phyloP scores from a whole-genome alignment of 1,284 basidiomycete species.

The Cystobasidiaceae sp. region DNA sequence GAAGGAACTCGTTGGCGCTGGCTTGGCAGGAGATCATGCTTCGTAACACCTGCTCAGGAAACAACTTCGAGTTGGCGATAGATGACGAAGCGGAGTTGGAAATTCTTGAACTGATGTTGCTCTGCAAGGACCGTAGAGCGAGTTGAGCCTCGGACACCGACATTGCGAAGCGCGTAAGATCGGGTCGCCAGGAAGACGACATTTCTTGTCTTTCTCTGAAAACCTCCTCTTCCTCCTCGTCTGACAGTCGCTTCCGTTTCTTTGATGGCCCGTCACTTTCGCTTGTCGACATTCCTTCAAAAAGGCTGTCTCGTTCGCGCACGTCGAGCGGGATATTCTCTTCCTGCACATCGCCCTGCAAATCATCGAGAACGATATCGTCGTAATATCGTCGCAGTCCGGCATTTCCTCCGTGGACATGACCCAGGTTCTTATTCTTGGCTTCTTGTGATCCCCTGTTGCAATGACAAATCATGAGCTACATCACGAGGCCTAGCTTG shows the following conservation, averaged over 20 bases:
- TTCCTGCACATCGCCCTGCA: conserved; percentile 62
- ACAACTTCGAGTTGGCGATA: conserved; percentile 39
- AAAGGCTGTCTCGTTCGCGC: conserved; percentile 44
- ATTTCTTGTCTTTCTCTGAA: neutral
- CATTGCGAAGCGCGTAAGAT: conserved; percentile 19
- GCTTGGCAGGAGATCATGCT: conserved; percentile 85
- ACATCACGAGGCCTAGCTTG: too few species aligned
- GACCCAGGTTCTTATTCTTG: neutral
- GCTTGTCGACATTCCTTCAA: neutral
- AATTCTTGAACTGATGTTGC: conserved; percentile 9
- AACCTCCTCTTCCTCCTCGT: conserved; percentile 20
- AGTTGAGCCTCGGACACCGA: neutral
- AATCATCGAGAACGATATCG: conserved; percentile 80
- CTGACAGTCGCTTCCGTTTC: conserved; percentile 14
- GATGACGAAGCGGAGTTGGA: conserved; percentile 7
- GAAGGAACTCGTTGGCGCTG: conserved; percentile 87
- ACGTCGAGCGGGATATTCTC: conserved; percentile 75
- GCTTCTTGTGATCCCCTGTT: neutral
- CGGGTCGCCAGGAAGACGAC: conserved; percentile 5
- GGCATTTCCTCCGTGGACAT: conserved; percentile 29
- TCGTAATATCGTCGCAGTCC: conserved; percentile 52
- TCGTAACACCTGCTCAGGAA: conserved; percentile 69
- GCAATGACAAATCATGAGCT: too few species aligned
- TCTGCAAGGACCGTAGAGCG: conserved; percentile 21
- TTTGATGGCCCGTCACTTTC: conserved; percentile 16